Evolutionary conservation across 2,329 filamentous ascomycete genomes (phyloP), one percentile per base, ranked within the genome.

Genomic region (Hypocreales sp.): DNA sequence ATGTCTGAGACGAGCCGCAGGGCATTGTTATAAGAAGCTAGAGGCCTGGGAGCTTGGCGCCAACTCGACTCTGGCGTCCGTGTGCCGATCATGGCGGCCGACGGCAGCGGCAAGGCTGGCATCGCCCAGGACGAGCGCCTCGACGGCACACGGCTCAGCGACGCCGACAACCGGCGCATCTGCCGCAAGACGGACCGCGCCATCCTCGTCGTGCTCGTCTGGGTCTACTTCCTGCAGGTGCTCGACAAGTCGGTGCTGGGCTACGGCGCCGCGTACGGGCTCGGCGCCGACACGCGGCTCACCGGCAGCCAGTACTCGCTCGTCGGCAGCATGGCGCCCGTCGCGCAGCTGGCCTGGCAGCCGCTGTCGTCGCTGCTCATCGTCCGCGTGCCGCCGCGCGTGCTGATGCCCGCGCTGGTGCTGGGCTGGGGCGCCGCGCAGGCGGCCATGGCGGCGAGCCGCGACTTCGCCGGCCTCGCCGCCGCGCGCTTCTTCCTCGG

Each of bases 311-410:
- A 72, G 31, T 72, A 72, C 47, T 68, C 66, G 0, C 45, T 72
- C 13, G 45, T 74, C 14, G 61, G 65, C 15, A 70, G 65, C 5
- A 68, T 74, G 22, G 53, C 60, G 0, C 56, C 68, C 1, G 68
- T 75, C 15, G 68, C 68, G 2, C 68, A 75, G 43, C 55, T 75
- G 20, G 62, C 50, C 23, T 72, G 67, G 64, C 65, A 72, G 33
- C 69, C 69, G 0, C 66, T 73, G 32, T 70, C 67, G 0, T 67
- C 65, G 0, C 57, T 60, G 31, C 54, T 75, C 18, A 73, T 75
- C 32, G 66, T 75, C 35, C 70, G 64, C 36, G 58, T 75, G 1
- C 69, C 67, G 0, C 67, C 67, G 35, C 58, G 64, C 2, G 64
- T 69, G 18, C 47, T 75, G 8, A 70, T 74, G 64, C 60, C 69